A percentile compares a stretch with the other conserved stretches of the same genome.
Evolutionary conservation across 2,329 filamentous ascomycete genomes (phyloP).

Genomic region (Pseudocercospora eumusae): DNA sequence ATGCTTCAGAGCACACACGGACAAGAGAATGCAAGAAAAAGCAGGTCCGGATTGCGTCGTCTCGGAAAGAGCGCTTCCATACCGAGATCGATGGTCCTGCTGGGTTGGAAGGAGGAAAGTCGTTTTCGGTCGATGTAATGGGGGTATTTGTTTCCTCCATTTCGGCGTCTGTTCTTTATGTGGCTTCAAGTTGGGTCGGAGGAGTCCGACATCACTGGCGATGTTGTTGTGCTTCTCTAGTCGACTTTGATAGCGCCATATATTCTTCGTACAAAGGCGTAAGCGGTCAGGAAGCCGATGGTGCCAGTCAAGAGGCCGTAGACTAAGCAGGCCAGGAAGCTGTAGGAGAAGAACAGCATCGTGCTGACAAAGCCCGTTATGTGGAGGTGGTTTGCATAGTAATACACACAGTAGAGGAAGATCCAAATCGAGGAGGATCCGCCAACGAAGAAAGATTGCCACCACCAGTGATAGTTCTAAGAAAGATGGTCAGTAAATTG

Average conservation of each 20-base stretch:
- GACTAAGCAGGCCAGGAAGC: conserved; percentile 75
- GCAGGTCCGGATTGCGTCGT: conserved; percentile 4
- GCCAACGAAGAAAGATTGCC: conserved; percentile 81
- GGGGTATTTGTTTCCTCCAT: background rate
- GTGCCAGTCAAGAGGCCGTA: conserved; percentile 82
- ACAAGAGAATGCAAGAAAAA: background rate
- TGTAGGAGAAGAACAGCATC: conserved; percentile 83
- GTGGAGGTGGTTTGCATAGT: conserved; percentile 77
- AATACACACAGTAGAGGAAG: conserved; percentile 80
- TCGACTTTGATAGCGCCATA: conserved; percentile 57
- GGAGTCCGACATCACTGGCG: background rate
- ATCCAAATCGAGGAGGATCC: conserved; percentile 78
- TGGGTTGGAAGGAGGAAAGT: background rate
- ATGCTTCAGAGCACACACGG: background rate
- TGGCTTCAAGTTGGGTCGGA: background rate
- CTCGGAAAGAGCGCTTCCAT: conserved; percentile 14
- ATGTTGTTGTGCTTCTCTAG: conserved; percentile 23
- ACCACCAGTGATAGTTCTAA: conserved; percentile 87
- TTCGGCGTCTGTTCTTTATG: background rate
- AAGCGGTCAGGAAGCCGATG: conserved; percentile 79
- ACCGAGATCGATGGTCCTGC: conserved; percentile 3
- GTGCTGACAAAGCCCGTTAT: conserved; percentile 78
- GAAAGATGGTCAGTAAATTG: conserved; percentile 22
- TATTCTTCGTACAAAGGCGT: conserved; percentile 79
- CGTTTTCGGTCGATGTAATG: background rate